Conservation (phyloP, 1,284 basidiomycete species). For the Sanghuangporus weigelae region DNA sequence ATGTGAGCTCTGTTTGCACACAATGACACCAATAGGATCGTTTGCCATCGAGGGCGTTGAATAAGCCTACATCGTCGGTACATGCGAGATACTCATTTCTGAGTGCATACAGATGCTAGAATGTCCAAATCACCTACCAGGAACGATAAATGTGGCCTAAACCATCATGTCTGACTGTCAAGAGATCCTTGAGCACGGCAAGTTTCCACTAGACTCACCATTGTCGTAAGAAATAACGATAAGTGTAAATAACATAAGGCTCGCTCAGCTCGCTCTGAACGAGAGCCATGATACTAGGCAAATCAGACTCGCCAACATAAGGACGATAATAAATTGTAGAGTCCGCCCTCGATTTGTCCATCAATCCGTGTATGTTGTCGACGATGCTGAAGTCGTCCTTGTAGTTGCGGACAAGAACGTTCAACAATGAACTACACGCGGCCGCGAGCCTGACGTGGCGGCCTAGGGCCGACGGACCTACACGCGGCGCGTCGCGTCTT, state of each 20-base stretch:
- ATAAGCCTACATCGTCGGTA: conserved; percentile 43
- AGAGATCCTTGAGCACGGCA: background rate
- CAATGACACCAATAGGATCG: conserved; percentile 82
- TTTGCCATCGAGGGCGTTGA: conserved; percentile 39
- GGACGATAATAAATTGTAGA: conserved; percentile 25
- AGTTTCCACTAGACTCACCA: conserved; percentile 34
- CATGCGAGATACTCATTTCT: background rate
- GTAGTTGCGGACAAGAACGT: background rate
- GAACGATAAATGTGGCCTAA: conserved; percentile 91
- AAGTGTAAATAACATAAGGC: conserved; percentile 50
- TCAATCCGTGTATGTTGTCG: background rate
- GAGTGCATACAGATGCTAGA: background rate
- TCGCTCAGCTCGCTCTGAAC: conserved; percentile 48
- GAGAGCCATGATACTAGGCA: conserved; percentile 35
- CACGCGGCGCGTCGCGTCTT: background rate
- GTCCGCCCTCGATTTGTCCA: background rate
- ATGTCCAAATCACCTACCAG: conserved; percentile 51
- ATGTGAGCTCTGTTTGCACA: conserved; percentile 93
- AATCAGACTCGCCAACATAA: conserved; percentile 34
- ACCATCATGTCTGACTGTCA: background rate
- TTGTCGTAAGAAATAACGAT: conserved; percentile 48
- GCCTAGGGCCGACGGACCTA: background rate
- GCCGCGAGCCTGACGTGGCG: background rate
- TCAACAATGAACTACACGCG: background rate
- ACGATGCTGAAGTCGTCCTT: background rate